These are phyloP conservation scores for Polytolypa hystricis DNA, from an alignment of 2,329 filamentous ascomycete genomes.

Conservation along the genomic window DNA sequence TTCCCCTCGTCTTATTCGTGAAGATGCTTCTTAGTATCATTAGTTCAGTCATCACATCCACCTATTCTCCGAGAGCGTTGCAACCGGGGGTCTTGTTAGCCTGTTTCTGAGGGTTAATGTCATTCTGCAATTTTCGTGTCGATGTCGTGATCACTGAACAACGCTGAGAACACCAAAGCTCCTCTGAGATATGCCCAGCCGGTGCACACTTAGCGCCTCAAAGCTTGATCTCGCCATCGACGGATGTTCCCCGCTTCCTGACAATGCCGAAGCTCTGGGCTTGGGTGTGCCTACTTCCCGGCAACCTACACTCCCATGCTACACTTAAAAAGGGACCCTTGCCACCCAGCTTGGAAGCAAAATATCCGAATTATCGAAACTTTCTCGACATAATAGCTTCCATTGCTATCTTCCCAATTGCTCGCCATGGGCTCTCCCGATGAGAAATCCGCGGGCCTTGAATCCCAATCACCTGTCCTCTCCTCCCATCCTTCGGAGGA, in stretches of 20 bases:
- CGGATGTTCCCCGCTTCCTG: background rate
- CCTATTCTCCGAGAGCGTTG: no score
- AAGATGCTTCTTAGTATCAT: no score
- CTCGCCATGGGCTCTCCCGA: background rate
- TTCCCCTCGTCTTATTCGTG: no score
- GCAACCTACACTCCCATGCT: no score
- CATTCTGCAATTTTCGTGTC: background rate
- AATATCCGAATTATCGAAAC: background rate
- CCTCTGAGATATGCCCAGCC: background rate
- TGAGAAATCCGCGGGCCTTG: background rate
- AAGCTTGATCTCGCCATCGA: background rate
- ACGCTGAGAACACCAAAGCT: background rate
- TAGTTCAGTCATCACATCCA: no score
- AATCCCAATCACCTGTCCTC: background rate
- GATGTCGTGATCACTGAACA: background rate
- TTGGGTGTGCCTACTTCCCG: background rate
- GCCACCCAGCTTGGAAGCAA: no score
- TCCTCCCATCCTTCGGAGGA: background rate
- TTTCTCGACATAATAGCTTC: background rate
- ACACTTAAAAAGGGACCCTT: no score
- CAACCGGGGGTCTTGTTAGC: no score
- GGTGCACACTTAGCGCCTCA: background rate
- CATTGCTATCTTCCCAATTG: background rate
- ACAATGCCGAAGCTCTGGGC: background rate
- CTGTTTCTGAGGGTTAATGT: no score